These are phyloP conservation scores for Triticum turgidum DNA, from an alignment of 176 grass and related monocot species.

Conservation along the genomic window DNA sequence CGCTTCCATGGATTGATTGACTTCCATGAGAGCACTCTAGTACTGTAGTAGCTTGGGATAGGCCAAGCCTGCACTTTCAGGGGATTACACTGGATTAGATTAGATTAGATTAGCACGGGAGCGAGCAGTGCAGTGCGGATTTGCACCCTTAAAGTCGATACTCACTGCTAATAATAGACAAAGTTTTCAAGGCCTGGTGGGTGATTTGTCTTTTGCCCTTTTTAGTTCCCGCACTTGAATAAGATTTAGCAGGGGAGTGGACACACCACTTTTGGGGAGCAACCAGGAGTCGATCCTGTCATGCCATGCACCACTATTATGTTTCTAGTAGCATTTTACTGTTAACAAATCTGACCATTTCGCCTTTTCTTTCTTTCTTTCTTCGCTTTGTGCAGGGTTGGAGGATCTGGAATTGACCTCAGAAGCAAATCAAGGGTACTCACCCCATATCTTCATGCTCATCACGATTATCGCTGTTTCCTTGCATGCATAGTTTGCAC, in stretches of 20 bases:
- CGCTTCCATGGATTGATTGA: background rate
- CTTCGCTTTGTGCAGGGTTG: slow-evolving; percentile 61
- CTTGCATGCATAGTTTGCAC: background rate
- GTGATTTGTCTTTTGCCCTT: slow-evolving; percentile 20
- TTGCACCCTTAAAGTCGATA: background rate
- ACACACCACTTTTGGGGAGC: background rate
- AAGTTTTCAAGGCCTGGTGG: background rate
- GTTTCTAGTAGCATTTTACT: background rate
- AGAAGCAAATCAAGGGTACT: slow-evolving; percentile 98
- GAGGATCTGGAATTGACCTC: slow-evolving; percentile 92
- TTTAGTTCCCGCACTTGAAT: slow-evolving; percentile 30
- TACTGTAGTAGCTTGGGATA: background rate
- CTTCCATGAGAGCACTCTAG: background rate
- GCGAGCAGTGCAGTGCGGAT: background rate
- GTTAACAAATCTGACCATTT: slow-evolving; percentile 4
- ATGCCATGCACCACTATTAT: background rate
- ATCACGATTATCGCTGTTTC: background rate
- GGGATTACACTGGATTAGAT: background rate
- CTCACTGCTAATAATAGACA: background rate
- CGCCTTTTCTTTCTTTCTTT: background rate
- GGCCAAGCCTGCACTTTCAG: slow-evolving; percentile 6
- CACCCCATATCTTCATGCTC: background rate
- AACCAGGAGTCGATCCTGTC: background rate
- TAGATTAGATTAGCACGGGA: background rate
- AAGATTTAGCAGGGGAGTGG: background rate